These are phyloP conservation scores for Chaetomium sp. DNA, from an alignment of 2,329 filamentous ascomycete genomes.

Conservation along the genomic window DNA sequence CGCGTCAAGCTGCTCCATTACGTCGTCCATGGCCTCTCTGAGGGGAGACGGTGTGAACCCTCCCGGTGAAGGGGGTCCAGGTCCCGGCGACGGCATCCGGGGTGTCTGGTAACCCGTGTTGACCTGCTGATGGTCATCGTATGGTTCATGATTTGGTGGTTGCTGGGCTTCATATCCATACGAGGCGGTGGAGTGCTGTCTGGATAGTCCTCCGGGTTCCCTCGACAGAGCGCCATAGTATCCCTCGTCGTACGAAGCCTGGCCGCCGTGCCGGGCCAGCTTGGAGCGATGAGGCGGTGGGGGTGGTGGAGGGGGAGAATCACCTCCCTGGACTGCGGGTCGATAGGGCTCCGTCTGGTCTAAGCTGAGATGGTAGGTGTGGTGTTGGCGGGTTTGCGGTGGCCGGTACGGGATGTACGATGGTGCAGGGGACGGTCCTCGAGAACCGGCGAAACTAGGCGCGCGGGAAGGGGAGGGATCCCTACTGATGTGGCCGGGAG, in stretches of 20 bases:
- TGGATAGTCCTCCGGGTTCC: conserved; percentile 12
- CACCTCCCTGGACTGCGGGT: conserved; percentile 26
- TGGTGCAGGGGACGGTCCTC: conserved; percentile 21
- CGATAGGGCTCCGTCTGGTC: conserved; percentile 10
- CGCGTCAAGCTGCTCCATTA: conserved; percentile 89
- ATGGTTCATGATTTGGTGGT: conserved; percentile 26
- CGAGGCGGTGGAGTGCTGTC: conserved; percentile 30
- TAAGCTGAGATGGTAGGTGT: conserved; percentile 17
- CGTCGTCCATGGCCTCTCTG: conserved; percentile 93
- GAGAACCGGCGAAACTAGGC: conserved; percentile 32
- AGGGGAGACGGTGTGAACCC: conserved; percentile 84
- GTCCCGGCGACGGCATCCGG: conserved; percentile 55
- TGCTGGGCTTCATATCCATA: conserved; percentile 18
- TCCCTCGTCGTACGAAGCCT: conserved; percentile 28
- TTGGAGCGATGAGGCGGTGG: conserved; percentile 67
- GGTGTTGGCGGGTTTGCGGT: conserved; percentile 17
- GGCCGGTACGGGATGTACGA: conserved; percentile 24
- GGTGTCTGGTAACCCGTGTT: conserved; percentile 46
- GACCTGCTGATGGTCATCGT: conserved; percentile 30
- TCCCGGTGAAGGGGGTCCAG: conserved; percentile 61
- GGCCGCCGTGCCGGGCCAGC: conserved; percentile 26
- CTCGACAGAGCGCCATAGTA: conserved; percentile 14
- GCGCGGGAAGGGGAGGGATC: conserved; percentile 25
- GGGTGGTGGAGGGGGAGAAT: conserved; percentile 70
- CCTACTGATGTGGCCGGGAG: background rate